Evolutionary conservation across 768 basidiomycete genomes (phyloP).

Genomic region (Hypsizygus marmoreus): DNA sequence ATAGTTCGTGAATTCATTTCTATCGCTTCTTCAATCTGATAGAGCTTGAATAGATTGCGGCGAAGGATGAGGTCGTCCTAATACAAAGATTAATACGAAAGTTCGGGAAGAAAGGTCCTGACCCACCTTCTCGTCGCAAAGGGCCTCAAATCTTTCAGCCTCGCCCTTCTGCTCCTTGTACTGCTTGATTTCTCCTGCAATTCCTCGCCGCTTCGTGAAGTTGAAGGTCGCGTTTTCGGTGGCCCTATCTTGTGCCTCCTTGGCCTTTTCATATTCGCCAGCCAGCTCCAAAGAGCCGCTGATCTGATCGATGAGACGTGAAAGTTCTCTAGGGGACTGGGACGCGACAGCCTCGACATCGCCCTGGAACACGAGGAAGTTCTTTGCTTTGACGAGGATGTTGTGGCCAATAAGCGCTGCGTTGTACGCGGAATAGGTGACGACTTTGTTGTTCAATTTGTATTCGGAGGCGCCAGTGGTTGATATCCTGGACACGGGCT

Average conservation of each 20-base stretch:
- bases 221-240: constrained; percentile 95
- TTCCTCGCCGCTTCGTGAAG: constrained; percentile 91
- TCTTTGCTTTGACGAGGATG: constrained; percentile 98
- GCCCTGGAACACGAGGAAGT: constrained; percentile 98
- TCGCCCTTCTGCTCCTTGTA: constrained; percentile 97
- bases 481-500: constrained; percentile 65
- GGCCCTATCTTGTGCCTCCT: constrained; percentile 83
- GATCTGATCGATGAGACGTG: constrained; percentile 93
- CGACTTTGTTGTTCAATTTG: constrained; percentile 75
- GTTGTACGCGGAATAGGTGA: constrained; percentile 90
- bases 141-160: constrained; percentile 81
- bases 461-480: constrained; percentile 89
- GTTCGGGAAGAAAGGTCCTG: not conserved
- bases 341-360: constrained; percentile 98
- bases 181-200: constrained; percentile 93
- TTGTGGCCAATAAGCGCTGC: constrained; percentile 85
- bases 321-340: constrained; percentile 87
- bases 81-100: constrained; percentile 4
- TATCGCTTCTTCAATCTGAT: constrained; percentile 85
- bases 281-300: constrained; percentile 91
- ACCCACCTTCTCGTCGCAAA: constrained; percentile 74
- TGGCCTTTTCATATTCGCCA: constrained; percentile 85
- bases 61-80: constrained; percentile 83
- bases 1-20: constrained; percentile 72
- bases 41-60: constrained; percentile 85